Evolutionary conservation across 495 filamentous ascomycete species (phyloP).

Genomic region (Penicillium chermesinum): DNA sequence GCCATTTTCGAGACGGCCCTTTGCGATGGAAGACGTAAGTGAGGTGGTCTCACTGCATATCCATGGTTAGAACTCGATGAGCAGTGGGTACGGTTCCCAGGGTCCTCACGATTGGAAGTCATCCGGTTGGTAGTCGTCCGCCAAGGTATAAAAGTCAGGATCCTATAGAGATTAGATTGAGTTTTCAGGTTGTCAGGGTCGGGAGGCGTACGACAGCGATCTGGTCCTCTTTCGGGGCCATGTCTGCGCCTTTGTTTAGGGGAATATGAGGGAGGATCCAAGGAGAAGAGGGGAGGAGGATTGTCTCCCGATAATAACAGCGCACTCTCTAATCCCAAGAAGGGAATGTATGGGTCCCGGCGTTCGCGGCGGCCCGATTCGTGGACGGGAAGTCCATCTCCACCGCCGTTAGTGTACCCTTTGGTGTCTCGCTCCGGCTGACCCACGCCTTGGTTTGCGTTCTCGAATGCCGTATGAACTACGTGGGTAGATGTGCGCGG

Average conservation of each 20-base stretch:
- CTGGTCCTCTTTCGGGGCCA: neutral
- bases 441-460: too few relatives aligned
- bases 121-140: neutral
- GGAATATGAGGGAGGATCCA: neutral
- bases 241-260: too few relatives aligned
- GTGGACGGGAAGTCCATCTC: neutral
- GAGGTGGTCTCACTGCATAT: constrained; percentile 11
- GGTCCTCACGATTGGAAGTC: constrained; percentile 12
- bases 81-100: neutral
- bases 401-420: too few relatives aligned
- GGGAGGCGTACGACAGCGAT: neutral
- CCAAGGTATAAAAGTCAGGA: constrained; percentile 9
- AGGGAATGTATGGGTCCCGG: neutral
- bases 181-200: neutral
- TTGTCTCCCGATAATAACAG: neutral
- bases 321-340: neutral
- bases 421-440: too few relatives aligned
- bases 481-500: too few relatives aligned
- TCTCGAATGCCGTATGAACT: too few relatives aligned
- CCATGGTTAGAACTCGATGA: neutral
- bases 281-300: neutral
- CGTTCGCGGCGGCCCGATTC: neutral
- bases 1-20: constrained; percentile 15
- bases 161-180: constrained; percentile 3
- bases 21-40: constrained; percentile 11